A percentile compares a stretch with the other conserved stretches of the same genome.
Evolutionary conservation across 1,139 yeast genomes (phyloP).

Genomic region (Diutina pseudorugosa): DNA sequence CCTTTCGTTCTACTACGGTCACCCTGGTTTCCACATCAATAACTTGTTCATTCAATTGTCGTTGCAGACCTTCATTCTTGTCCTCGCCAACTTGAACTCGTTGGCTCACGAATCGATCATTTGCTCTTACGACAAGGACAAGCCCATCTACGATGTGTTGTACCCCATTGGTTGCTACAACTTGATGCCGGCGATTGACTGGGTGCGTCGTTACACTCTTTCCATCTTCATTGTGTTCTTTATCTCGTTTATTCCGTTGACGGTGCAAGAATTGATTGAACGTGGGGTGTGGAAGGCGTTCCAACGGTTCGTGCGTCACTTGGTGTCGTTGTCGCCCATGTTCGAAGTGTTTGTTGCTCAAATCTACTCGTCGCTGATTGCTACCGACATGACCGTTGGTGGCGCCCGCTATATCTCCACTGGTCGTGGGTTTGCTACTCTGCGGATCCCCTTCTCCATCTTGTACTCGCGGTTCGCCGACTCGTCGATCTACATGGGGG

Average conservation of each 20-base stretch:
- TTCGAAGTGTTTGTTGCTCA: conserved; percentile 98
- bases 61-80: conserved; percentile 84
- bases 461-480: conserved; percentile 95
- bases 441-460: conserved; percentile 94
- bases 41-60: conserved; percentile 92
- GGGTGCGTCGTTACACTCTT: conserved; percentile 95
- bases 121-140: conserved; percentile 73
- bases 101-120: conserved; percentile 82
- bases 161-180: conserved; percentile 93
- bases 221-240: conserved; percentile 98
- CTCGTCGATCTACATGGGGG: conserved; percentile 93
- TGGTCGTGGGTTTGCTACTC: conserved; percentile 98
- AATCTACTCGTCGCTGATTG: conserved; percentile 83
- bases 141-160: conserved; percentile 76
- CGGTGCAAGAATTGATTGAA: conserved; percentile 94
- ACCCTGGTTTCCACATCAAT: conserved; percentile 98
- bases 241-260: conserved; percentile 91
- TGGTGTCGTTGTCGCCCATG: conserved; percentile 85
- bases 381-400: conserved; percentile 91
- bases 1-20: conserved; percentile 95
- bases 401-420: conserved; percentile 99
- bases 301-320: conserved; percentile 83
- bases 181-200: conserved; percentile 79
- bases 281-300: conserved; percentile 96
- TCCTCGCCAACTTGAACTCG: conserved; percentile 82